phyloP scores from a whole-genome alignment of 495 filamentous ascomycete species.

The Trichoderma gamsii region DNA sequence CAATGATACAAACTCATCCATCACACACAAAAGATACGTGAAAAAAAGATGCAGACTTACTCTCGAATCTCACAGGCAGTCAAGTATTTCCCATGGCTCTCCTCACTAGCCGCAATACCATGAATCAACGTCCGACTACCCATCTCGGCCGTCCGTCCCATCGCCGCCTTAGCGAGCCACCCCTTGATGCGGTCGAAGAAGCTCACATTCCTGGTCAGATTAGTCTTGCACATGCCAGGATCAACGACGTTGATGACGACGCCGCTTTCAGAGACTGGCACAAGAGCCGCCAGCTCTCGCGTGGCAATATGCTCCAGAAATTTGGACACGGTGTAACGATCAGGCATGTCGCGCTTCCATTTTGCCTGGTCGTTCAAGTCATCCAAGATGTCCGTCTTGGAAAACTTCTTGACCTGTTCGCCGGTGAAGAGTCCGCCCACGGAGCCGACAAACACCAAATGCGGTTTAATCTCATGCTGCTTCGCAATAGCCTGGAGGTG shows the following conservation, averaged over 20 bases:
- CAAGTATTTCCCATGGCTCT: constrained; percentile 18
- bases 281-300: constrained; percentile 29
- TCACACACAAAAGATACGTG: background rate
- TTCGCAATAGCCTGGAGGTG: constrained; percentile 29
- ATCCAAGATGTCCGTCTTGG: background rate
- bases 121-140: constrained; percentile 15
- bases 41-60: background rate
- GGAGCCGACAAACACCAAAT: constrained; percentile 29
- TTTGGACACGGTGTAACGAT: constrained; percentile 33
- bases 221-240: constrained; percentile 40
- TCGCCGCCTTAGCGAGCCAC: background rate
- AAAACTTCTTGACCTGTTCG: background rate
- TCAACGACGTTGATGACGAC: constrained; percentile 42
- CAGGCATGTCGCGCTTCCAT: background rate
- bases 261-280: constrained; percentile 21
- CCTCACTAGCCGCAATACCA: background rate
- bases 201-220: constrained; percentile 25
- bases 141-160: constrained; percentile 13
- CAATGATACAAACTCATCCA: background rate
- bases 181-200: background rate
- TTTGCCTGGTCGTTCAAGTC: background rate
- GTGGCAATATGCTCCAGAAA: constrained; percentile 34
- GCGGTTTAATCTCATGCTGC: constrained; percentile 9
- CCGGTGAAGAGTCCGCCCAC: constrained; percentile 27
- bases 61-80: constrained; percentile 6